phyloP scores from a whole-genome alignment of 495 filamentous ascomycete species.

The Bombardia bombarda region DNA sequence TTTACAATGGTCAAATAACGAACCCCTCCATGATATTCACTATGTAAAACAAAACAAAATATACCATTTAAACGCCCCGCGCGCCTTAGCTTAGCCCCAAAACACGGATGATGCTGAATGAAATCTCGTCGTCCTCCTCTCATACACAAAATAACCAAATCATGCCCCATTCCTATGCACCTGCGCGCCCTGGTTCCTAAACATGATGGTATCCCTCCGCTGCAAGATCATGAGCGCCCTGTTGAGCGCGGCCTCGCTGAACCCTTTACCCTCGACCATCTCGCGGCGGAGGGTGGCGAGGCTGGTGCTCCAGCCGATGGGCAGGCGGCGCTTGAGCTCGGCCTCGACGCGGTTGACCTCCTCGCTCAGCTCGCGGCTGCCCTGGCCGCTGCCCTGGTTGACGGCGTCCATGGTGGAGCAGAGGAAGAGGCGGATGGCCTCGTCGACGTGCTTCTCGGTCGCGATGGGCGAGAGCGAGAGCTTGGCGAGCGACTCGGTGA shows the following conservation, averaged over 20 bases:
- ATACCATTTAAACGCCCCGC: too few relatives aligned
- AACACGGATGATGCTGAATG: too few relatives aligned
- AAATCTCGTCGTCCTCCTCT: not conserved
- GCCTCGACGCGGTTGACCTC: slow-evolving; percentile 84
- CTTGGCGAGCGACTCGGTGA: slow-evolving; percentile 94
- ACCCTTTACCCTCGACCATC: slow-evolving; percentile 82
- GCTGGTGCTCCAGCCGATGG: slow-evolving; percentile 92
- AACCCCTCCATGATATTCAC: too few relatives aligned
- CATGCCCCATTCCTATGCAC: slow-evolving; percentile 64
- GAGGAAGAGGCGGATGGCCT: slow-evolving; percentile 95
- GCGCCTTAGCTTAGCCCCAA: too few relatives aligned
- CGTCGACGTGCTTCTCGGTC: slow-evolving; percentile 87
- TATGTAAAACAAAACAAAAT: not conserved
- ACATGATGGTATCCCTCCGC: slow-evolving; percentile 82
- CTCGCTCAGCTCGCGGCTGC: slow-evolving; percentile 80
- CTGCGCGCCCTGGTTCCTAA: slow-evolving; percentile 80
- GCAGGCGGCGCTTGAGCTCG: slow-evolving; percentile 78
- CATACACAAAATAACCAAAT: not conserved
- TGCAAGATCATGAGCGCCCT: slow-evolving; percentile 80
- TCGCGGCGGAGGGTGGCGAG: slow-evolving; percentile 79
- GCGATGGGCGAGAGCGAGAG: slow-evolving; percentile 76
- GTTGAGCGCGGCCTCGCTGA: slow-evolving; percentile 75
- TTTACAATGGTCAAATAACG: too few relatives aligned
- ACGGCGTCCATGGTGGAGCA: slow-evolving; percentile 98
- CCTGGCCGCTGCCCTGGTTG: slow-evolving; percentile 73